A percentile compares a stretch with the other conserved stretches of the same genome.
Evolutionary conservation across 805 yeast genomes (phyloP).

Genomic region (Candida morakotiae): DNA sequence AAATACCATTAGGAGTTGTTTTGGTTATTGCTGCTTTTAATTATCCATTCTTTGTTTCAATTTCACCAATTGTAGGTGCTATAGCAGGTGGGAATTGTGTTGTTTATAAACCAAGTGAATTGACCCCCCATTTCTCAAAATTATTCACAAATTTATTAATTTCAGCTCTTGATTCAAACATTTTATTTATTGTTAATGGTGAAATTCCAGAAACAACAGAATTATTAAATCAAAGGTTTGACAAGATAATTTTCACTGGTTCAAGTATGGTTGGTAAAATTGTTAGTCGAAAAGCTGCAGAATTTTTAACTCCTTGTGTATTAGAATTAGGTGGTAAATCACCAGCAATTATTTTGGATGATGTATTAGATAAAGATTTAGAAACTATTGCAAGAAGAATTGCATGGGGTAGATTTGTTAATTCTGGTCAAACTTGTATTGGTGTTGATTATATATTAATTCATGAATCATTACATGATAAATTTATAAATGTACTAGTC

Average conservation of each 20-base stretch:
- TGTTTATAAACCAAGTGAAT: conserved; percentile 72
- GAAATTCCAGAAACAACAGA: conserved; percentile 58
- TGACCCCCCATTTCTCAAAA: conserved; percentile 56
- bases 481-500: conserved; percentile 42
- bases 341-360: conserved; percentile 67
- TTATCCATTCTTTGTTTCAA: conserved; percentile 63
- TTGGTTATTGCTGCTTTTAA: conserved; percentile 78
- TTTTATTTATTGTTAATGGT: conserved; percentile 68
- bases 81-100: conserved; percentile 84
- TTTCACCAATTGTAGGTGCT: conserved; percentile 73
- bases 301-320: conserved; percentile 72
- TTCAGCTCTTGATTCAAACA: conserved; percentile 50
- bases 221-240: conserved; percentile 62
- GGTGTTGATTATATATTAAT: conserved; percentile 80
- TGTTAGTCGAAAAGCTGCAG: conserved; percentile 79
- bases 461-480: conserved; percentile 53
- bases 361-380: conserved; percentile 41
- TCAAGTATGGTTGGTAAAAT: conserved; percentile 70
- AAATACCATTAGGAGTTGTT: conserved; percentile 56
- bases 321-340: conserved; percentile 93
- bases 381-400: conserved; percentile 53
- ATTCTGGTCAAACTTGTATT: conserved; percentile 89
- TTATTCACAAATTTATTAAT: conserved; percentile 55
- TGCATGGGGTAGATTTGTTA: conserved; percentile 72
- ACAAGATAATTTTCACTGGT: conserved; percentile 86